Base-by-base conservation (phyloP, 768 basidiomycete genomes). In the Phlegmacium glaucopus region DNA sequence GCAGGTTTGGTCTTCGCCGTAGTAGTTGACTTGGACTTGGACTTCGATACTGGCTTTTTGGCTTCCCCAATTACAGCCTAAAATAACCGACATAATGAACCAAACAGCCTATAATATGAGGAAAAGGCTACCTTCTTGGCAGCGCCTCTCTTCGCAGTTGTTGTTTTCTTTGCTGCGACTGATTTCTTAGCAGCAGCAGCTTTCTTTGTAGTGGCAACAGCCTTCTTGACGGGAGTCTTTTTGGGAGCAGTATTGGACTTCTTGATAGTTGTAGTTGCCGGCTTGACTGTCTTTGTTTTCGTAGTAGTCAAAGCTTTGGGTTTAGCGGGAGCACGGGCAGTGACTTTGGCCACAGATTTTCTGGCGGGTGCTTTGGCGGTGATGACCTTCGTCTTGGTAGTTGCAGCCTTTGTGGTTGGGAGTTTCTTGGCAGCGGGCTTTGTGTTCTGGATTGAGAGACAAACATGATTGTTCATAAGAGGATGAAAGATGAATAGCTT, bases 341-440 rank as follows among this genome's bases (percentile, higher is more conserved):
- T 15, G 52, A 46, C 17, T 34, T 55, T 54, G 22, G 53, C 52
- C 8, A 55, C 51, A 39, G 61, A 41, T 49, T 65, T 65, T 11
- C 59, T 54, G 42, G 64, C 56, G 39, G 69, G 47, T 58, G 68
- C 66, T 51, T 58, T 53, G 36, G 47, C 43, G 39, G 57, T 39
- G 13, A 51, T 16, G 7, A 49, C 17, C 40, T 55, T 64, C 10
- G 51, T 44, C 36, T 45, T 43, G 4, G 51, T 47, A n/a, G 56
- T 37, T 36, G 59, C 56, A 27, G 60, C 32, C 36, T 58, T 63
- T 30, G 46, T 54, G 29, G 60, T 25, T 13, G 58, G 39, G 15
- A 54, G 44, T 49, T 76, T 79, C 63, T 75, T 77, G 26, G 71
- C 58, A 8, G 59, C 61, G 16, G 74, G 74, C 47, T 72, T 76